Evolutionary conservation across 73 alveolate species (phyloP).

Genomic region (Paraurostyla sp.): DNA sequence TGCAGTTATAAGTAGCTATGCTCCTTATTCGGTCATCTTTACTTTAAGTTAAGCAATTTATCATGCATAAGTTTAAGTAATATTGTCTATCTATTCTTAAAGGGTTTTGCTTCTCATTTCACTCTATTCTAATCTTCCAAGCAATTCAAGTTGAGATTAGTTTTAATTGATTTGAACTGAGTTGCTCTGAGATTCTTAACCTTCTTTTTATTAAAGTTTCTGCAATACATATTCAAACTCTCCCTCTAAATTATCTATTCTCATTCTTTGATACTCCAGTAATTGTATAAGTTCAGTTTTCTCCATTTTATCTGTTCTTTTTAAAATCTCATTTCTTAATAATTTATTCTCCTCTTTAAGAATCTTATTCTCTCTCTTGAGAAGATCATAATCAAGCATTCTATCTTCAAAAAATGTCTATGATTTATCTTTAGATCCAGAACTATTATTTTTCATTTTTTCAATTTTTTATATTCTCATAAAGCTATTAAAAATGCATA

Average conservation of each 20-base stretch:
- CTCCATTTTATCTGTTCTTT: constrained; percentile 35
- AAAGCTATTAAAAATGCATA: no score
- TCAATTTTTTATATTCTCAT: no score
- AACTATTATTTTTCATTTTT: neutral
- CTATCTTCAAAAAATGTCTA: neutral
- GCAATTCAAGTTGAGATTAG: neutral
- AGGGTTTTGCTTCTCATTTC: constrained; percentile 8
- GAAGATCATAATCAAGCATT: constrained; percentile 50
- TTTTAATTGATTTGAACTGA: neutral
- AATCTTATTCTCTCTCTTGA: constrained; percentile 42
- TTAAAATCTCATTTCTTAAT: constrained; percentile 6
- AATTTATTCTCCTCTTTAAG: constrained; percentile 45
- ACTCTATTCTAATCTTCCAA: neutral
- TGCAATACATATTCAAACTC: neutral
- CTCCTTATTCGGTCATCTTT: constrained; percentile 57
- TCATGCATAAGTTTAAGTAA: constrained; percentile 23
- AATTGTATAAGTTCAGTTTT: constrained; percentile 21
- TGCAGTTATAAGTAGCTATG: constrained; percentile 32
- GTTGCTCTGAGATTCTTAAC: neutral
- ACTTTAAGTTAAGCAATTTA: constrained; percentile 34
- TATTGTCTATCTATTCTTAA: constrained; percentile 28
- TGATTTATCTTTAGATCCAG: neutral
- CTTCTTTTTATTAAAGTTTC: neutral
- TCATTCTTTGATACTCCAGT: constrained; percentile 2
- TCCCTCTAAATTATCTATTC: constrained; percentile 44